Evolutionary conservation across 306 rosid genomes (phyloP), one percentile per base, ranked within the genome.

Genomic region (Casuarina glauca): DNA sequence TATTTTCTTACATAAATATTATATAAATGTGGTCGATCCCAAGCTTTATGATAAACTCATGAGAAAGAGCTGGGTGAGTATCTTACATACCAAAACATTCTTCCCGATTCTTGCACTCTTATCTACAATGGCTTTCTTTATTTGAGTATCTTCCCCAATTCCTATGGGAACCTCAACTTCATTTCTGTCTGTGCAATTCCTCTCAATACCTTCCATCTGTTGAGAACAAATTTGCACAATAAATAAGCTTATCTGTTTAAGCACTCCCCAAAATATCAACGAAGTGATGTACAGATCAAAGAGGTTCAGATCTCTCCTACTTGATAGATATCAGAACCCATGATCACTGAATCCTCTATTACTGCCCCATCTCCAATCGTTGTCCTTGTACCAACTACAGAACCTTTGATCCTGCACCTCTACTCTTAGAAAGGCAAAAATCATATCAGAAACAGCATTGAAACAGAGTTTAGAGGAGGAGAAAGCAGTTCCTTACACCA

Each of bases 61-160:
- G 32, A 26, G 32, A 26, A 26, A 26, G 32, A 26, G 32, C 32
- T 26, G 1, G 32, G 32, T 26, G 32, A 26, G 50, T 42, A 42
- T 5, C n/a, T 54, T 50, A 1, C 44, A 2, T 81, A 82, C 89
- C 89, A 66, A 62, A 54, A 85, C 84, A 69, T 82, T 79, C 36
- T 76, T 76, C 73, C 89, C 89, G 44, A 85, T 85, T 72, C 78
- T 79, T 72, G 84, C 89, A 69, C 82, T 82, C 84, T 82, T 85
- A 76, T 85, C 89, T 35, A 82, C 50, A 20, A 85, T 72, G 4
- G 86, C 84, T 58, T 73, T 82, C 79, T 55, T 76, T 12, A 85
- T 80, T 45, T 4, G 77, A 79, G 80, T 68, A 19, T 82, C 45
- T 41, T 79, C 55, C 15, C 89, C 89, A 26, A 85, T 79, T 62